Percentiles rank a stretch among this genome's conserved stretches.
These are phyloP conservation scores for Nematodospora anomalae DNA, from an alignment of 1,139 yeast species.

Conservation along the genomic window DNA sequence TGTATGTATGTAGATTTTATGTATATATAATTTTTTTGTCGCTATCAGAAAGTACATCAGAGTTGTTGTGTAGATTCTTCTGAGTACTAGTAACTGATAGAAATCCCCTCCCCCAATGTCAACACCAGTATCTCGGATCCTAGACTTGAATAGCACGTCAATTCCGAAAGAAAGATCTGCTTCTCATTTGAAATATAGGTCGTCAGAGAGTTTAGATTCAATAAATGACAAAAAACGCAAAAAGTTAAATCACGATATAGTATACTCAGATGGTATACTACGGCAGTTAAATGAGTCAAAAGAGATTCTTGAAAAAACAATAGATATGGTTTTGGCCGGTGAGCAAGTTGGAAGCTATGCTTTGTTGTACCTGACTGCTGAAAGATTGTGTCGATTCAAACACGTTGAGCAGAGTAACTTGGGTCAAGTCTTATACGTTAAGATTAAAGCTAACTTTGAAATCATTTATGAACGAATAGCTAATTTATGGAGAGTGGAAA, in stretches of 20 bases:
- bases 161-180: conserved; percentile 1
- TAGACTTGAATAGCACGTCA: conserved; percentile 4
- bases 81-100: too few relatives aligned
- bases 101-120: too few relatives aligned
- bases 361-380: conserved; percentile 30
- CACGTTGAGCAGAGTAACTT: conserved; percentile 34
- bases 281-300: conserved; percentile 2
- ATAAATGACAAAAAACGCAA: conserved; percentile 7
- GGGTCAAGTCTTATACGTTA: conserved; percentile 21
- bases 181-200: conserved; percentile 4
- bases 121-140: conserved; percentile 1
- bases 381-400: conserved; percentile 34
- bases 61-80: too few relatives aligned
- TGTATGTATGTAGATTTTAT: too few relatives aligned
- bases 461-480: background rate
- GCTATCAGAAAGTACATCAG: too few relatives aligned
- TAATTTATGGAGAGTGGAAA: conserved; percentile 4
- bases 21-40: too few relatives aligned
- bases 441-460: conserved; percentile 15
- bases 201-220: conserved; percentile 3
- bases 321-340: conserved; percentile 24
- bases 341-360: conserved; percentile 24
- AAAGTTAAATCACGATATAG: conserved; percentile 4
- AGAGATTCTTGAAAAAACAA: conserved; percentile 3
- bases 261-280: background rate